Evolutionary conservation across 108 stramenopile genomes (phyloP).

Genomic region (Nannochloropsis salina): DNA sequence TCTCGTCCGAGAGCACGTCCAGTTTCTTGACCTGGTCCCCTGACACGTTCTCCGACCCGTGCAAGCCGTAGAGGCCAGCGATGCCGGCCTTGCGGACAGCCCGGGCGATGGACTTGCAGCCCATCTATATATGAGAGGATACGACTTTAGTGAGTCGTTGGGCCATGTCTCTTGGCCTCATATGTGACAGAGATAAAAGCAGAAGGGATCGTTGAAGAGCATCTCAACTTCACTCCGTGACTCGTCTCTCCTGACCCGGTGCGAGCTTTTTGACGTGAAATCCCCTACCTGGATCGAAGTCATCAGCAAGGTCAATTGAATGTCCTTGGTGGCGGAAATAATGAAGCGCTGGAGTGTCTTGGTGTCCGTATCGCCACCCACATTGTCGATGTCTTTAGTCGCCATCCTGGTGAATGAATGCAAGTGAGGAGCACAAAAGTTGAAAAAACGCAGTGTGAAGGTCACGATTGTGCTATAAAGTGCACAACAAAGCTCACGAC

Average conservation of each 20-base stretch:
- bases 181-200: too few relatives aligned
- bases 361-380: background rate
- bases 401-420: background rate
- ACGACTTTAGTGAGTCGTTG: background rate
- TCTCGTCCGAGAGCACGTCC: slow-evolving; percentile 96
- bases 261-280: too few relatives aligned
- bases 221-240: too few relatives aligned
- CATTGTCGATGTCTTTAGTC: slow-evolving; percentile 20
- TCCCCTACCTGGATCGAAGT: background rate
- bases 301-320: slow-evolving; percentile 11
- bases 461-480: too few relatives aligned
- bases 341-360: background rate
- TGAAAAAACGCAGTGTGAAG: too few relatives aligned
- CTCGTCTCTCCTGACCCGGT: too few relatives aligned
- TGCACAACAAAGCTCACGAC: too few relatives aligned
- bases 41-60: slow-evolving; percentile 91
- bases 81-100: slow-evolving; percentile 64
- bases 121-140: slow-evolving; percentile 58
- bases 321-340: slow-evolving; percentile 13
- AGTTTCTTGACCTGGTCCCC: slow-evolving; percentile 99
- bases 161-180: too few relatives aligned
- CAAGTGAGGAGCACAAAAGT: too few relatives aligned
- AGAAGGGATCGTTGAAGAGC: too few relatives aligned
- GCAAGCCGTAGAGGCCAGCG: slow-evolving; percentile 77
- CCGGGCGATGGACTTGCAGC: slow-evolving; percentile 90